Percentiles rank a stretch among this genome's conserved stretches.
phyloP scores from a whole-genome alignment of 73 alveolate genomes.

The Paramecium caudatum region DNA sequence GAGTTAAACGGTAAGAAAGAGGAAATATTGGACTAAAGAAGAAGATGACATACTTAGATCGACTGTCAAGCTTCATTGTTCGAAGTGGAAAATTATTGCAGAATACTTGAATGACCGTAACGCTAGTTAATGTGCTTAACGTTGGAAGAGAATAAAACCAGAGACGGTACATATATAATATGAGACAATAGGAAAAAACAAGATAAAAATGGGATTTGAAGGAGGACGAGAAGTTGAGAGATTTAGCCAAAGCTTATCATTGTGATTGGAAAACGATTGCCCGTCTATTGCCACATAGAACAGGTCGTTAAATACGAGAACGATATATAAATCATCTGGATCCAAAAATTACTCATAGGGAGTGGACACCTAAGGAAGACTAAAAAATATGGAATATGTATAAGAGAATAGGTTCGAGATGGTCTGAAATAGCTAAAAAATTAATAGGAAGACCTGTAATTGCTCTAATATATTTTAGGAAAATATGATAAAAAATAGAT shows the following conservation, averaged over 20 bases:
- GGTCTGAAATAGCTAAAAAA: constrained; percentile 73
- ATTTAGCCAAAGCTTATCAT: constrained; percentile 54
- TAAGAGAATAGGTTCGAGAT: constrained; percentile 62
- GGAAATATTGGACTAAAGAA: constrained; percentile 48
- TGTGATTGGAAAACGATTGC: constrained; percentile 72
- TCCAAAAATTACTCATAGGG: constrained; percentile 91
- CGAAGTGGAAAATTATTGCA: constrained; percentile 67
- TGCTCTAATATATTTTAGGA: constrained; percentile 36
- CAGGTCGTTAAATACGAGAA: constrained; percentile 97
- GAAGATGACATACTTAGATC: constrained; percentile 41
- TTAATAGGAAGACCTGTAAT: constrained; percentile 72
- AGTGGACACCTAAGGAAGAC: constrained; percentile 93
- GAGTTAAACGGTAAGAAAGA: no score
- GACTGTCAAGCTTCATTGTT: constrained; percentile 7
- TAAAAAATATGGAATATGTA: constrained; percentile 64
- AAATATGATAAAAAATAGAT: constrained; percentile 75
- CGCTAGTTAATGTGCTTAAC: constrained; percentile 73
- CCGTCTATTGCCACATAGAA: constrained; percentile 53
- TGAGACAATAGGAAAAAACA: not conserved
- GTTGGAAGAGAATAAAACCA: constrained; percentile 72
- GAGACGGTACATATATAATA: not conserved
- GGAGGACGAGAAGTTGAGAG: constrained; percentile 67
- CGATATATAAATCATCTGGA: constrained; percentile 98
- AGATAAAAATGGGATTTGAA: constrained; percentile 67
- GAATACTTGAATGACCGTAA: constrained; percentile 61